Conservation (phyloP, 345 rosid genomes). For the Gossypium mustelinum region DNA sequence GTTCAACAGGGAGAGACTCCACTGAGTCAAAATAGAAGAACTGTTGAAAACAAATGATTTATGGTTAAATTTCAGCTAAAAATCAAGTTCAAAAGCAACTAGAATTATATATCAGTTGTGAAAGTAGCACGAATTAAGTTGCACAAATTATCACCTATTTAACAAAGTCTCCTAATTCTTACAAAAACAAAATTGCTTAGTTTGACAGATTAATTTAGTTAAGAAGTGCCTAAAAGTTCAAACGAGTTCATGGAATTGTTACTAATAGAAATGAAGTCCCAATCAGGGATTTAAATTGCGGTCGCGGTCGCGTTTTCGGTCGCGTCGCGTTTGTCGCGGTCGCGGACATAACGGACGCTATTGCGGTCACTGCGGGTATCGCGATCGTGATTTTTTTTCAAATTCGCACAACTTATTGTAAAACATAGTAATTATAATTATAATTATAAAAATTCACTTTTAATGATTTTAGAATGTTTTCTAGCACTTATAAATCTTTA, state of each 20-base stretch:
- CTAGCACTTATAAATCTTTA: too few species aligned
- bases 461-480: too few species aligned
- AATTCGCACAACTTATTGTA: too few species aligned
- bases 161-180: background rate
- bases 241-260: background rate
- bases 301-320: too few species aligned
- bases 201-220: background rate
- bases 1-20: constrained; percentile 9
- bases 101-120: background rate
- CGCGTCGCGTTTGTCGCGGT: too few species aligned
- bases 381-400: too few species aligned
- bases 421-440: too few species aligned
- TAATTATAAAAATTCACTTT: too few species aligned
- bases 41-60: background rate
- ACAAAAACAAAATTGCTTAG: background rate
- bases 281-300: too few species aligned
- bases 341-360: too few species aligned
- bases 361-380: too few species aligned
- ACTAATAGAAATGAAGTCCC: background rate
- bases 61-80: background rate
- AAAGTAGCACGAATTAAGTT: background rate
- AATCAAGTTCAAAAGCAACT: background rate
- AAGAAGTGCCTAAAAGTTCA: background rate
- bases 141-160: background rate
- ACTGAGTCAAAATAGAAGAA: constrained; percentile 13